phyloP scores from a whole-genome alignment of 192 early-diverging fungal genomes.

The Dissophora globulifera region DNA sequence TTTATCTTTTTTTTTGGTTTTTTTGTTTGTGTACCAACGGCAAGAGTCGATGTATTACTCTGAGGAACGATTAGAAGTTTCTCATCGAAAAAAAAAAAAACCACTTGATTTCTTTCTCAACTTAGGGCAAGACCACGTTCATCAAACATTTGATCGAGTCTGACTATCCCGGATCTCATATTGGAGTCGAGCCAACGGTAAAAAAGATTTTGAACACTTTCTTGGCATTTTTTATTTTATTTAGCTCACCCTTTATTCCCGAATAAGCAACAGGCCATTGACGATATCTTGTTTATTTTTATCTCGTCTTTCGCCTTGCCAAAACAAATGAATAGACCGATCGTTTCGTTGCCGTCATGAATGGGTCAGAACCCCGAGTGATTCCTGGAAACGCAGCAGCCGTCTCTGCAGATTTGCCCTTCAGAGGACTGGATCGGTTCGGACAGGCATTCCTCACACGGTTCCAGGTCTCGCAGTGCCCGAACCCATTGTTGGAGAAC shows the following conservation, averaged over 20 bases:
- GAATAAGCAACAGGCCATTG: too few relatives aligned
- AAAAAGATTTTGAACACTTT: slow-evolving; percentile 1
- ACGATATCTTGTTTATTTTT: too few relatives aligned
- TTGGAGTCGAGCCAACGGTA: slow-evolving; percentile 88
- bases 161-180: slow-evolving; percentile 82
- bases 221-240: too few relatives aligned
- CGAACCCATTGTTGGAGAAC: slow-evolving; percentile 78
- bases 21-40: too few relatives aligned
- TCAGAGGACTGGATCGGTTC: slow-evolving; percentile 81
- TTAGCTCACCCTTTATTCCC: too few relatives aligned
- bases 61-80: too few relatives aligned
- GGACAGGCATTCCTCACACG: slow-evolving; percentile 84
- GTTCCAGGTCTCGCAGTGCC: slow-evolving; percentile 87
- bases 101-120: not conserved
- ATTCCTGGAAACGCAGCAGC: slow-evolving; percentile 91
- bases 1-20: too few relatives aligned
- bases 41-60: too few relatives aligned
- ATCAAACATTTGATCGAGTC: slow-evolving; percentile 82
- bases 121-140: slow-evolving; percentile 81
- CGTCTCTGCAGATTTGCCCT: slow-evolving; percentile 84
- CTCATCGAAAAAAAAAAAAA: too few relatives aligned
- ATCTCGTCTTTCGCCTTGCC: too few relatives aligned
- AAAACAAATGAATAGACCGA: slow-evolving; percentile 75
- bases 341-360: slow-evolving; percentile 90
- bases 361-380: slow-evolving; percentile 64